Conservation (phyloP, 495 filamentous ascomycete genomes). For the Hypomontagnella monticulosa region DNA sequence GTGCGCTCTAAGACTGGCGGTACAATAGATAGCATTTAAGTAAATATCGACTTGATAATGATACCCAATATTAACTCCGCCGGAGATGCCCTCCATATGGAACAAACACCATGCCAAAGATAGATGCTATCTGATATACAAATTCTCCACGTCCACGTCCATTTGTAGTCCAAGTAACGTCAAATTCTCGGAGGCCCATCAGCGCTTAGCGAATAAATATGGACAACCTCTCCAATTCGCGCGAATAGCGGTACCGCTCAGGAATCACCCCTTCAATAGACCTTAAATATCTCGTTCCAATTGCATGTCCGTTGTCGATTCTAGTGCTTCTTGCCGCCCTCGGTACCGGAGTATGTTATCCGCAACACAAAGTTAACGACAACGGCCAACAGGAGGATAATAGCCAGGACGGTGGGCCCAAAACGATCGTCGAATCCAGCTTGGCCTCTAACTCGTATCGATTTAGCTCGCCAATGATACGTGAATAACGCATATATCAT, state of each 20-base stretch:
- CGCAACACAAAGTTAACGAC: slow-evolving; percentile 94
- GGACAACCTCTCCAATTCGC: background rate
- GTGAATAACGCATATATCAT: slow-evolving; percentile 96
- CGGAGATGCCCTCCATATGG: slow-evolving; percentile 21
- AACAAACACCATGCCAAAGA: slow-evolving; percentile 23
- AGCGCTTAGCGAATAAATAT: background rate
- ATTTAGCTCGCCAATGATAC: slow-evolving; percentile 96
- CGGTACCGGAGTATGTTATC: slow-evolving; percentile 64
- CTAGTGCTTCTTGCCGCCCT: slow-evolving; percentile 48
- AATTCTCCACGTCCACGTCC: background rate
- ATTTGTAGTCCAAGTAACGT: background rate
- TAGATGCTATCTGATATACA: slow-evolving; percentile 41
- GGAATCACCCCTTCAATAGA: background rate
- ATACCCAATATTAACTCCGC: slow-evolving; percentile 29
- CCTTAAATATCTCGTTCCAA: background rate
- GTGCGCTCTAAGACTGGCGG: background rate
- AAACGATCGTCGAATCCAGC: slow-evolving; percentile 96
- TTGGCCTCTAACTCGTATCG: slow-evolving; percentile 89
- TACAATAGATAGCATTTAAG: slow-evolving; percentile 4
- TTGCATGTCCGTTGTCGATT: background rate
- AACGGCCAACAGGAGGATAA: slow-evolving; percentile 84
- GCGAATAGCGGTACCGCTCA: background rate
- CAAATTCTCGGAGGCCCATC: background rate
- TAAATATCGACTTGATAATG: slow-evolving; percentile 21
- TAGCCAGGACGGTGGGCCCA: slow-evolving; percentile 87